Evolutionary conservation across 371 early-diverging fungal species (phyloP), one percentile per base, ranked within the genome.

Genomic region (Apophysomyces elegans): DNA sequence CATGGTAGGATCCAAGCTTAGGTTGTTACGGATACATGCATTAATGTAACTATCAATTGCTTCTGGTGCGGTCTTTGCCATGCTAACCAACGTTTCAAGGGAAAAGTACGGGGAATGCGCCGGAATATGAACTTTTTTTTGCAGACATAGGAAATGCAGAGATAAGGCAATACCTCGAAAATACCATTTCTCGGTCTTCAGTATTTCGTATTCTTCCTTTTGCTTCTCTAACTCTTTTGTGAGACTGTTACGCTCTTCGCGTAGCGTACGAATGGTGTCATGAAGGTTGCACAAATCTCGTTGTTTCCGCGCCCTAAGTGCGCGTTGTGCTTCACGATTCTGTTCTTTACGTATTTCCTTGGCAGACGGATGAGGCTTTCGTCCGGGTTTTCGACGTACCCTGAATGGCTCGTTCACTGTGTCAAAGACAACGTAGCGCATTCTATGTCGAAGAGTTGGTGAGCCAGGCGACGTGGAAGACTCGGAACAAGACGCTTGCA

Each of bases 311-410:
- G 92, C 91, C 46, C 93, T 79, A 73, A 93, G 93, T 1, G 93
- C 93, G 26, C 93, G 83, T 71, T 93, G 93, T 0, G 93, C 93
- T 6, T 91, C 92, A 57, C 93, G 74, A 74, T 93, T 93, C 68
- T 93, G 93, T 21, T 90, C 92, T 59, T 91, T 92, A 36, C 93
- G 86, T 50, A 91, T 84, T 7, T 86, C 87, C 12, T 86, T 88
- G 1, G 88, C 86, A 21, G 87, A 85, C 16, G 88, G 89, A 61
- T 87, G 87, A 12, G 92, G 92, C 75, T 94, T 94, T 32, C 95
- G 79, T 1, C 96, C 96, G 7, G 96, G 93, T 76, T 91, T 93
- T 66, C 88, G 91, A 62, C 77, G 66, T 0, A 83, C 69, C 64
- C 80, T 84, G 61, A 66, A 37, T 41, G 68, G 73, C 5, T 67